Base-by-base conservation (phyloP, 208 protist genomes). In the Acanthamoeba sp. region DNA sequence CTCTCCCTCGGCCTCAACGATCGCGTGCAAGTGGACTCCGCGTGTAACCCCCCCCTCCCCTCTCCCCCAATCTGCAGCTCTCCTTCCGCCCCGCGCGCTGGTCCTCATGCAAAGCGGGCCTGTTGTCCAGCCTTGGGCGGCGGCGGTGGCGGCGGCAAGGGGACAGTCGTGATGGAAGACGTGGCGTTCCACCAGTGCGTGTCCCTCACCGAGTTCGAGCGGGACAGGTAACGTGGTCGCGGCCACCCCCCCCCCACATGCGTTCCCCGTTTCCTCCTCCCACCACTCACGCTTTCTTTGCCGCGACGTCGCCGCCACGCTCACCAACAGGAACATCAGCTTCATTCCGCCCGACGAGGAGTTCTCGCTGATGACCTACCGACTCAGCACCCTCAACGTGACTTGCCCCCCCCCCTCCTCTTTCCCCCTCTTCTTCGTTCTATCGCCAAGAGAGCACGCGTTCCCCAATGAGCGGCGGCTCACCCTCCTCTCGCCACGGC, bases 121-220 rank as follows among this genome's bases (percentile, higher is more conserved):
- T n/a, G n/a, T n/a, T n/a, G n/a, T n/a, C 24, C 20, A 78, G 29
- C 87, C 14, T 10, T 32, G 87, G 55, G 34, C 91, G 50, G 94
- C 29, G 96, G 97, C 82, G 95, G 95, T 48, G 55, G 34, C 91
- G 50, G 94, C 29, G 96, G 97, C 82, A 95, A 95, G 59, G 97
- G 97, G 69, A 94, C 96, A 12, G 96, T 98, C 1, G 98, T 99
- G 73, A 95, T 99, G 94, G 98, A 99, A 95, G 98, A 99, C 96
- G 97, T 99, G 71, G 98, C 97, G 84, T 99, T 99, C 95, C 98
- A 99, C 87, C 98, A 99, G 96, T 99, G 98, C 96, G 98, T 99
- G n/a, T 96, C 97, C 24, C 95, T 99, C 27, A 96, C 96, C 6
- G 94, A 97, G 20, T 99, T 99, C 93, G 98, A 99, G 57, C 97